These are phyloP conservation scores for Fusarium udum DNA, from an alignment of 2,329 filamentous ascomycete genomes.

Conservation along the genomic window DNA sequence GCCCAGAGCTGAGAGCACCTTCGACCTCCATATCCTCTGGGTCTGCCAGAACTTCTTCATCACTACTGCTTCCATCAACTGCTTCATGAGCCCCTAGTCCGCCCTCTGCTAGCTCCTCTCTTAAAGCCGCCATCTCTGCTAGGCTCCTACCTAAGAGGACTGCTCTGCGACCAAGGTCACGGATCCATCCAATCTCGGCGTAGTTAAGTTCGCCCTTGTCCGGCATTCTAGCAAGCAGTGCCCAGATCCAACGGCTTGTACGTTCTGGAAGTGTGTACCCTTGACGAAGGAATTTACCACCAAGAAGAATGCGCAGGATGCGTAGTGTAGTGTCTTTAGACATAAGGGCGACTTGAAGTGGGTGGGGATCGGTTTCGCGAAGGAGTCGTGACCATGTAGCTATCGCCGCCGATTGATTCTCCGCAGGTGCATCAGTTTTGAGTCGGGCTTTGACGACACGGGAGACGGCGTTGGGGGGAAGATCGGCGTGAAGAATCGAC, in stretches of 20 bases:
- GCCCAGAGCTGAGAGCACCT: constrained; percentile 36
- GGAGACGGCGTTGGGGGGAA: constrained; percentile 62
- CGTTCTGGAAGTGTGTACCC: constrained; percentile 69
- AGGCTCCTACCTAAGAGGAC: constrained; percentile 67
- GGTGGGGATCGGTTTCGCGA: constrained; percentile 63
- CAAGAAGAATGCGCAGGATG: constrained; percentile 73
- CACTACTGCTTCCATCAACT: constrained; percentile 56
- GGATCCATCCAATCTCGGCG: constrained; percentile 77
- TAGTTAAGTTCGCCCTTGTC: constrained; percentile 79
- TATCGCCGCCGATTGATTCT: constrained; percentile 59
- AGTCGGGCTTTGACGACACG: constrained; percentile 64
- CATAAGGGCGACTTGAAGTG: constrained; percentile 70
- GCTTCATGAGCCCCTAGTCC: constrained; percentile 55
- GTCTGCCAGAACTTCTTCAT: constrained; percentile 50
- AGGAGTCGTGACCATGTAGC: constrained; percentile 63
- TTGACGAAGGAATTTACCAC: constrained; percentile 69
- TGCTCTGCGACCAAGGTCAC: constrained; percentile 83
- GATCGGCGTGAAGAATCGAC: constrained; percentile 63
- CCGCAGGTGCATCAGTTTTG: constrained; percentile 64
- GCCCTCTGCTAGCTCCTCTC: constrained; percentile 54
- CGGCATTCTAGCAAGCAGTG: constrained; percentile 77
- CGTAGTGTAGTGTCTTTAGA: constrained; percentile 72
- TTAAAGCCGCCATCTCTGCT: constrained; percentile 61
- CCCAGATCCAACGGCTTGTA: constrained; percentile 87
- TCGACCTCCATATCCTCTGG: constrained; percentile 46